Evolutionary conservation across 164 flowering plant genomes (phyloP).

Genomic region (Kalanchoe fedtschenkoi): DNA sequence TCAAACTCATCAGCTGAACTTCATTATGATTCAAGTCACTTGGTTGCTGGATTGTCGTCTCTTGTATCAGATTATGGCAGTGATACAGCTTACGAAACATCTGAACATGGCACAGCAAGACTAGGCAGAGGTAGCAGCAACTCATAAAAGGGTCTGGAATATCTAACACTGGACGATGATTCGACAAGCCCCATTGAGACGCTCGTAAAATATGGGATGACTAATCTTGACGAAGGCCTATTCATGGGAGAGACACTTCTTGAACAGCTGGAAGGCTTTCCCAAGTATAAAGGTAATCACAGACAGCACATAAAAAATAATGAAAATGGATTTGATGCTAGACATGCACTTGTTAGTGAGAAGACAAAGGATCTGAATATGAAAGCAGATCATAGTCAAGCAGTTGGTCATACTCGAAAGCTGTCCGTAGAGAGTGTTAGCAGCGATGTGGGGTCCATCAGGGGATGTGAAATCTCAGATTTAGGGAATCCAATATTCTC

Average conservation of each 20-base stretch:
- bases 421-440: conserved; percentile 70
- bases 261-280: conserved; percentile 62
- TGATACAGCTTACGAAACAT: conserved; percentile 81
- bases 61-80: conserved; percentile 80
- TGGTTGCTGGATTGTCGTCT: conserved; percentile 51
- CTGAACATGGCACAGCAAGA: conserved; percentile 78
- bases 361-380: neutral
- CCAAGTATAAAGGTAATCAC: conserved; percentile 33
- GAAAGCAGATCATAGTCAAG: neutral
- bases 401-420: conserved; percentile 49
- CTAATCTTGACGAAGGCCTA: conserved; percentile 70
- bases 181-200: conserved; percentile 47
- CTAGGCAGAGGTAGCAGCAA: conserved; percentile 47
- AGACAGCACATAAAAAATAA: conserved; percentile 30
- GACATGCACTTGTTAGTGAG: conserved; percentile 12
- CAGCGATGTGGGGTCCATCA: conserved; percentile 61
- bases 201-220: conserved; percentile 51
- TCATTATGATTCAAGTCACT: conserved; percentile 30
- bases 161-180: conserved; percentile 56
- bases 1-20: conserved; percentile 22
- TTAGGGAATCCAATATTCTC: conserved; percentile 35
- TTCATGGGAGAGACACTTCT: conserved; percentile 56
- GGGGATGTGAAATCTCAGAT: conserved; percentile 65
- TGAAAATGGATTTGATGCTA: conserved; percentile 47
- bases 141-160: conserved; percentile 64